These are phyloP conservation scores for Asterophora lycoperdoides DNA, from an alignment of 768 basidiomycete genomes.

Conservation along the genomic window DNA sequence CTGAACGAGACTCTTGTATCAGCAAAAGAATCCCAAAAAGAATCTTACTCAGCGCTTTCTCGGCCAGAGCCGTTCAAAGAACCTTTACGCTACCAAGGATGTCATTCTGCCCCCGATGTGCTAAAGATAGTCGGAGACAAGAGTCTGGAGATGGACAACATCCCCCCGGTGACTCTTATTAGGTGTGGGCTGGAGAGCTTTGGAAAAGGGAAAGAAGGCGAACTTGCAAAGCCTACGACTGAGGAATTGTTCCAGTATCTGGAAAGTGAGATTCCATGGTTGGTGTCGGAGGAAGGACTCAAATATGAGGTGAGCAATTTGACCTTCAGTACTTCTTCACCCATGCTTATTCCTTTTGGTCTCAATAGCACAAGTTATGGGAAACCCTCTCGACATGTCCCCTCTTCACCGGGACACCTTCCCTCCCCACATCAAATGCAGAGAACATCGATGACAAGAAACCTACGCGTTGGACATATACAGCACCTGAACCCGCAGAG, in stretches of 20 bases:
- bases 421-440: constrained; percentile 15
- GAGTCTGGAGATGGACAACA: constrained; percentile 24
- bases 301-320: constrained; percentile 46
- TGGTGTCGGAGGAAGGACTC: constrained; percentile 47
- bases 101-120: constrained; percentile 42
- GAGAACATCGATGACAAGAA: constrained; percentile 20
- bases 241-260: constrained; percentile 58
- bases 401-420: constrained; percentile 41
- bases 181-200: constrained; percentile 59
- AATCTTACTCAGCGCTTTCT: constrained; percentile 56
- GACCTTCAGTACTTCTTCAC: background rate
- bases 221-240: constrained; percentile 40
- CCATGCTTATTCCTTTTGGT: background rate
- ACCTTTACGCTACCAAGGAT: constrained; percentile 36
- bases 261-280: constrained; percentile 56
- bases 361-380: constrained; percentile 50
- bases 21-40: constrained; percentile 51
- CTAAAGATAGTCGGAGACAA: constrained; percentile 28
- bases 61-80: constrained; percentile 49
- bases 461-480: constrained; percentile 37
- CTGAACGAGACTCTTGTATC: constrained; percentile 53
- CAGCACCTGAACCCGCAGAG: constrained; percentile 25
- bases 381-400: constrained; percentile 50
- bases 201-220: constrained; percentile 31
- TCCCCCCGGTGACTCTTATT: constrained; percentile 53